Evolutionary conservation across 163 green algal genomes (phyloP), one percentile per base, ranked within the genome.

Genomic region (Coccomyxa subellipsoidea): DNA sequence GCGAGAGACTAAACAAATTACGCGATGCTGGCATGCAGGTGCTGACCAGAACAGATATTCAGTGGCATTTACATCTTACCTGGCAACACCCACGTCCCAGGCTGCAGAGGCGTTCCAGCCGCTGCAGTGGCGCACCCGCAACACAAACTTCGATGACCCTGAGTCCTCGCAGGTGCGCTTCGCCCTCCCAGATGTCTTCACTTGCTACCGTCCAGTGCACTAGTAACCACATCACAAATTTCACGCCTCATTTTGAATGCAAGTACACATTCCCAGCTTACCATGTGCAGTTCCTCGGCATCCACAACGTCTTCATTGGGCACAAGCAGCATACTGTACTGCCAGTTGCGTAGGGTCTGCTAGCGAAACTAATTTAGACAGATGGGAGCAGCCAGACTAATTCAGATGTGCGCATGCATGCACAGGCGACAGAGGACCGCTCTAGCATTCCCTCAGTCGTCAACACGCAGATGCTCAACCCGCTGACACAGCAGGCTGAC

Each of bases 391-490:
- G 8, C 10, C 39, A 54, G 10, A 72, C 12, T 32, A n/a, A 8
- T 15, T 72, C 6, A 15, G 25, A 72, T 73, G 66, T 34, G n/a
- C 66, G 18, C 29, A 10, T 73, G 66, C 66, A 73, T n/a, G n/a
- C n/a, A n/a, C n/a, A n/a, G 66, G 2, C 66, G 4, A 23, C 32
- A 23, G 66, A 35, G 66, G 66, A 73, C 66, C 66, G 66, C 1
- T 36, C 66, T 12, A 73, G 1, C 2, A 32, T 73, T 8, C 66
- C 66, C 4, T 36, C 29, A 0, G 66, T 73, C 1, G 66, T 73
- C 29, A 73, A 73, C 66, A 73, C 66, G 27, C 66, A 73, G 66
- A 27, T 73, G n/a, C 66, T 73, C 29, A 73, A 34, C n/a, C 66
- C 66, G 1, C n/a, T 73, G 66, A 73, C 47, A 59, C 47, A 73